These are phyloP conservation scores for Alternaria brassicae DNA, from an alignment of 2,329 filamentous ascomycete genomes.

Conservation along the genomic window DNA sequence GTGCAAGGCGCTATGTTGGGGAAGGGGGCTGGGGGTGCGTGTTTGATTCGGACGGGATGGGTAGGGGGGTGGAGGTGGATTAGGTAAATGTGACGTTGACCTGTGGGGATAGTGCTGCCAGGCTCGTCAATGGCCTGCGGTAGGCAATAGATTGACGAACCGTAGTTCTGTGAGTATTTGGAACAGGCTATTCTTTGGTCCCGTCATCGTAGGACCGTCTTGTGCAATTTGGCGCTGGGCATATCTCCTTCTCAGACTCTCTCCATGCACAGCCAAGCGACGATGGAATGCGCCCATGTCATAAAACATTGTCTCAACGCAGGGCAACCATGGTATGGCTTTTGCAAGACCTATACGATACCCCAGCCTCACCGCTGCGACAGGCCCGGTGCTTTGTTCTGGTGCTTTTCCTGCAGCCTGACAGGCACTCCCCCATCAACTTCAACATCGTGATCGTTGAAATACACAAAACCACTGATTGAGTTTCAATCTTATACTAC, in stretches of 20 bases:
- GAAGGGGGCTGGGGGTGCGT: neutral
- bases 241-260: neutral
- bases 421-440: neutral
- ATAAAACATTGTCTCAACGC: neutral
- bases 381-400: neutral
- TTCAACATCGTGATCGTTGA: neutral
- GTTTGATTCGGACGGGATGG: neutral
- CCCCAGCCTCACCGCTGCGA: slow-evolving; percentile 1
- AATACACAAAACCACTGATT: neutral
- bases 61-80: neutral
- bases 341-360: neutral
- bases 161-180: slow-evolving; percentile 1
- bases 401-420: neutral
- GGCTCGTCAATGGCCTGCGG: neutral
- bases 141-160: slow-evolving; percentile 5
- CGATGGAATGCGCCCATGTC: neutral
- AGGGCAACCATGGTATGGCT: neutral
- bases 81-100: slow-evolving; percentile 15
- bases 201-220: neutral
- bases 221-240: neutral
- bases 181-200: neutral
- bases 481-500: neutral
- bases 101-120: slow-evolving; percentile 2
- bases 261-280: neutral
- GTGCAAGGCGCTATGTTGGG: neutral